Base-by-base conservation (phyloP, 139 green algal species). In the Picochlorum sp. region DNA sequence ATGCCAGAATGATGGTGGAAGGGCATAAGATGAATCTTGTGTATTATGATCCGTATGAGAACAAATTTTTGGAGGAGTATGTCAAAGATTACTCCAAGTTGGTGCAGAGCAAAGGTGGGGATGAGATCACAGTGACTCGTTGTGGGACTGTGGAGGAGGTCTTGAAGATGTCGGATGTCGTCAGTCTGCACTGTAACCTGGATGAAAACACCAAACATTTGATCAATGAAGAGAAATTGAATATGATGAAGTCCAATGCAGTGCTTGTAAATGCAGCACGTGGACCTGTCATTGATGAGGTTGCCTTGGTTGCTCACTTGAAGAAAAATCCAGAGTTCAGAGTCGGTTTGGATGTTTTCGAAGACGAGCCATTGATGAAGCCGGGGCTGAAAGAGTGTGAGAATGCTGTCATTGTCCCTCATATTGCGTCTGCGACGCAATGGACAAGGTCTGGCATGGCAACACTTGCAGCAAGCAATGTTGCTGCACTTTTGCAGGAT, bases 21-120 rank as follows among this genome's bases (percentile, higher is more conserved):
- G 92, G 92, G 1, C 95, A 98, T 89, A 98, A 98, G 76, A 97
- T 96, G 86, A 83, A 98, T 82, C 65, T 98, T 10, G 76, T 98
- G 6, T 98, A 98, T 78, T 97, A 85, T 64, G 92, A 98, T 74
- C 86, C 88, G 24, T 96, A 95, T 82, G 91, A 82, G 50, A 94
- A 94, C 83, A 85, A 72, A 37, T 72, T 72, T 37, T 73, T 90
- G 59, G 85, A 90, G 76, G 73, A 82, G 41, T 91, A 89, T 60
- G 81, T 82, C 38, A 61, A 38, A 11, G 74, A 81, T 34, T 97
- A 97, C 67, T 81, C 80, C 23, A 77, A 94, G 57, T 80, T 97
- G 69, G 78, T 98, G 62, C 68, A 86, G 38, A 77, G 79, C 41
- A 57, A 74, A 9, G 85, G 87, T 3, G 89, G 95, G 81, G 28